Percentiles rank a stretch among this genome's conserved stretches.
phyloP scores from a whole-genome alignment of 495 filamentous ascomycete species.

The Lophium mytilinum region DNA sequence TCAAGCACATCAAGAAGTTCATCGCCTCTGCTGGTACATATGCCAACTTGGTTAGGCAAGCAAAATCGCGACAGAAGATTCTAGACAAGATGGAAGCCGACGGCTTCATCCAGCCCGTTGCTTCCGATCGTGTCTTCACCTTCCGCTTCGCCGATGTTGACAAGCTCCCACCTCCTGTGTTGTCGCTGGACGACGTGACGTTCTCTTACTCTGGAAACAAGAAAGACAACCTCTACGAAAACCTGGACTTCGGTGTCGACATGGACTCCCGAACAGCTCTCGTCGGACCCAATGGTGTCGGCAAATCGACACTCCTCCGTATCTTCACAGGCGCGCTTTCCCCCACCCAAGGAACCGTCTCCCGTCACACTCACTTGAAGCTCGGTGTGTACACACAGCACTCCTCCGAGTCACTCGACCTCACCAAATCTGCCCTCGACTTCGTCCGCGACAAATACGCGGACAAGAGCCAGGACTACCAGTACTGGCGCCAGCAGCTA shows the following conservation, averaged over 20 bases:
- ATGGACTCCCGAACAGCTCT: slow-evolving; percentile 98
- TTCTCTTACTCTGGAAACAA: slow-evolving; percentile 92
- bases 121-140: slow-evolving; percentile 81
- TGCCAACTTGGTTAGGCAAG: slow-evolving; percentile 96
- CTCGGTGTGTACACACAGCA: slow-evolving; percentile 96
- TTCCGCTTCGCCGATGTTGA: slow-evolving; percentile 99
- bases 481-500: slow-evolving; percentile 98
- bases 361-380: slow-evolving; percentile 94
- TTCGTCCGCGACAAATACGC: slow-evolving; percentile 95
- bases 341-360: slow-evolving; percentile 71
- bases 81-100: slow-evolving; percentile 99
- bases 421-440: slow-evolving; percentile 95
- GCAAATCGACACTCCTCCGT: slow-evolving; percentile 96
- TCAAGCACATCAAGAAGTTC: slow-evolving; percentile 99
- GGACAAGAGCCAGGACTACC: slow-evolving; percentile 87
- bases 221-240: slow-evolving; percentile 88
- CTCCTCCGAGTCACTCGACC: slow-evolving; percentile 93
- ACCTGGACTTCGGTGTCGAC: slow-evolving; percentile 96
- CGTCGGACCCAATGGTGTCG: slow-evolving; percentile 98
- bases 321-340: slow-evolving; percentile 96
- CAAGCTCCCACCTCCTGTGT: slow-evolving; percentile 91
- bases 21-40: slow-evolving; percentile 99
- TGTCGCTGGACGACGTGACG: slow-evolving; percentile 93
- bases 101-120: slow-evolving; percentile 89
- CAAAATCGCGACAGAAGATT: slow-evolving; percentile 99